Percentiles rank a stretch among this genome's conserved stretches.
Conservation (phyloP, 2,329 filamentous ascomycete species). For the Pleurostoma richardsiae region DNA sequence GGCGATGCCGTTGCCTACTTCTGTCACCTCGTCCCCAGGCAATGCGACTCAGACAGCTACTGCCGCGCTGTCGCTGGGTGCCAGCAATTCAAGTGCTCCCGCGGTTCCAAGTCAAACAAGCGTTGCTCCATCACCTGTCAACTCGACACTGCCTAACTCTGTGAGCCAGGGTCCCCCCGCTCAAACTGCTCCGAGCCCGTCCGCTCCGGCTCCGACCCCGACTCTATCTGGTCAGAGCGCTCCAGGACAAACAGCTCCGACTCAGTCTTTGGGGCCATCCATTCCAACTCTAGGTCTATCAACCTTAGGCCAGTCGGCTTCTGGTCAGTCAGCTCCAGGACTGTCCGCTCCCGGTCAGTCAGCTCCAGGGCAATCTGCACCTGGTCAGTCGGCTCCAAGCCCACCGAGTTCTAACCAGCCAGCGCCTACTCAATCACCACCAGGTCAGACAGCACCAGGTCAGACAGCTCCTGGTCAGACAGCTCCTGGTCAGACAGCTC, state of each 20-base stretch:
- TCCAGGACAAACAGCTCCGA: not conserved
- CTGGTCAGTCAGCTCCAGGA: not conserved
- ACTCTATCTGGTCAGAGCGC: constrained; percentile 1
- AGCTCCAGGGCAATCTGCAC: not conserved
- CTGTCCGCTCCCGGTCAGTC: not conserved
- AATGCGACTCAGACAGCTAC: too few relatives aligned
- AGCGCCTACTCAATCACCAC: not conserved
- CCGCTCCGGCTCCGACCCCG: constrained; percentile 2
- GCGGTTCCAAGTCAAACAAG: too few relatives aligned
- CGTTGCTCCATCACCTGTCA: too few relatives aligned
- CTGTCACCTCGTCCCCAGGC: too few relatives aligned
- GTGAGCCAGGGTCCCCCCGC: too few relatives aligned
- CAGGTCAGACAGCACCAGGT: not conserved
- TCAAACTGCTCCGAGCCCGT: too few relatives aligned
- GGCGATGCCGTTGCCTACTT: too few relatives aligned
- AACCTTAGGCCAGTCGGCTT: not conserved
- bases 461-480: not conserved
- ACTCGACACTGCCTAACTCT: too few relatives aligned
- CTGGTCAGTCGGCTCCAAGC: not conserved
- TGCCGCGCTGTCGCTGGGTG: too few relatives aligned
- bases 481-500: not conserved
- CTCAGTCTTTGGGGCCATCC: not conserved
- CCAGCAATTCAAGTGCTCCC: too few relatives aligned
- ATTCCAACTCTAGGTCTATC: not conserved
- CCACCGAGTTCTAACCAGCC: not conserved